Percentiles rank a stretch among this genome's conserved stretches.
Evolutionary conservation across 1,284 basidiomycete genomes (phyloP).

Genomic region (Trichosporon faecale): DNA sequence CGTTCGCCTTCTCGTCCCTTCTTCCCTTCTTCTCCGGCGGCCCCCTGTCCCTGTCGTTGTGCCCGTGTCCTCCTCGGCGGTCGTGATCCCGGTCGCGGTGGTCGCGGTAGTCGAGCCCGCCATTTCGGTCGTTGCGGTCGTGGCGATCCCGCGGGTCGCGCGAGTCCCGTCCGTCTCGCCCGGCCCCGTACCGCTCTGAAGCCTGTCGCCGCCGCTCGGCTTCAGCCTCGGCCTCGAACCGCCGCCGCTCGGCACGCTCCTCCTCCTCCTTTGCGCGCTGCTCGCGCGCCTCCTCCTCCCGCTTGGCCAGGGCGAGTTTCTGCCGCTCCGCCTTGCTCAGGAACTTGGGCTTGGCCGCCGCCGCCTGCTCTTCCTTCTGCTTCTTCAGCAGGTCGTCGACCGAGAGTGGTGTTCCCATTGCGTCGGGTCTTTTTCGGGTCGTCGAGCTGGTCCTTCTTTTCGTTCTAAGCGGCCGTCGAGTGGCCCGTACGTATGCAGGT

Average conservation of each 20-base stretch:
- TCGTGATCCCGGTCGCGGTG: conserved; percentile 20
- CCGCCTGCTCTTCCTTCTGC: conserved; percentile 82
- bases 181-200: conserved; percentile 13
- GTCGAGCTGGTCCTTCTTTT: not conserved
- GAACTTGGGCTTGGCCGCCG: conserved; percentile 87
- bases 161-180: conserved; percentile 11
- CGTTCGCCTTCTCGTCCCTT: conserved; percentile 4
- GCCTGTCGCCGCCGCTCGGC: conserved; percentile 58
- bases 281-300: conserved; percentile 67
- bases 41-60: conserved; percentile 10
- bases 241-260: conserved; percentile 63
- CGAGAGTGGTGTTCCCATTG: conserved; percentile 38
- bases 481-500: too few species aligned
- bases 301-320: conserved; percentile 78
- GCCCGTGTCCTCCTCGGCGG: conserved; percentile 17
- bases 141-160: conserved; percentile 1
- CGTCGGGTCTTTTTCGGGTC: not conserved
- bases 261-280: conserved; percentile 57
- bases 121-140: conserved; percentile 26
- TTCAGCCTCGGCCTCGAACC: conserved; percentile 71
- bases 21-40: conserved; percentile 12
- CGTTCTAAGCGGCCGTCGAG: too few species aligned
- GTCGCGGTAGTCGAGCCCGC: conserved; percentile 25
- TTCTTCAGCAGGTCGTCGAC: conserved; percentile 77
- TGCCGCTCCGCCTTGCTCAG: conserved; percentile 82